Evolutionary conservation across 192 early-diverging fungal species (phyloP), one percentile per base, ranked within the genome.

Genomic region (Diversispora epigaea): DNA sequence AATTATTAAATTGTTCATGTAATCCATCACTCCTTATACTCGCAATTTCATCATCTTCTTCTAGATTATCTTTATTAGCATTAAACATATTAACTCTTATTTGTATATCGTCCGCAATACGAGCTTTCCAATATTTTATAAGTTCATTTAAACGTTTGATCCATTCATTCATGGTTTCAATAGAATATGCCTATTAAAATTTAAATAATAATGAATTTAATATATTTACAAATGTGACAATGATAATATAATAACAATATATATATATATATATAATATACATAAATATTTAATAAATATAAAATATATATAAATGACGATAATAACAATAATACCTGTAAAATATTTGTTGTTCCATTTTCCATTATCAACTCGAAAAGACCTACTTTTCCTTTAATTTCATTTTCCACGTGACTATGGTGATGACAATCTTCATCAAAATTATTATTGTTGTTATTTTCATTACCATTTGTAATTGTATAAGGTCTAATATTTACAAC

Each of bases 1-100:
- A 75, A 19, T 78, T 77, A 43, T 79, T 77, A 77, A 76, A 79
- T 17, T 82, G 71, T 75, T 56, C 12, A 78, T 76, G n/a, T 50
- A 76, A 14, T 58, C 58, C 7, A 71, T 77, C 25, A 40, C n/a
- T 32, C 45, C 12, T 15, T 6, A 19, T 46, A 60, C 17, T 63
- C 68, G 3, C 41, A 57, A 46, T 75, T 40, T 82, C 81, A 45
- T 78, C 77, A 43, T 80, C 76, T 32, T 70, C 25, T 41, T 76
- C 58, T 49, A 71, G 63, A 45, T 82, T 78, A 12, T 55, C 56
- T 12, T 49, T 15, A 67, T 32, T 67, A 12, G 12, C 11, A 46
- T 73, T 74, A 1, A 61, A 12, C 3, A 70, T 75, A 3, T 62
- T 22, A 67, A 80, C 74, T 55, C 77, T 78, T 0, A 60, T 69